Percentiles rank a stretch among this genome's conserved stretches.
phyloP scores from a whole-genome alignment of 345 rosid genomes.

The Toxicodendron radicans region DNA sequence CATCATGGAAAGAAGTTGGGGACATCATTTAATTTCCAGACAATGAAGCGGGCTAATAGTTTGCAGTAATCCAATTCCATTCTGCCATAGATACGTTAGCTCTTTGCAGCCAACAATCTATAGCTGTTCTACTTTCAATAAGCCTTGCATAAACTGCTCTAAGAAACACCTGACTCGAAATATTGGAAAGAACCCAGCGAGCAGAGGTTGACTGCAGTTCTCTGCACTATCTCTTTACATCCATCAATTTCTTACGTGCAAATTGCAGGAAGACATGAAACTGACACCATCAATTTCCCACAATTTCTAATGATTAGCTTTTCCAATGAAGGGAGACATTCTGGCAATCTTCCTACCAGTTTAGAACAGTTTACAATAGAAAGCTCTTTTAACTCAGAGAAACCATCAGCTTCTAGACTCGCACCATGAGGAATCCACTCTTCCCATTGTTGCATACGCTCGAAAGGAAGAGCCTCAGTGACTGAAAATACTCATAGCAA shows the following conservation, averaged over 20 bases:
- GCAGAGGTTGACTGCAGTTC: background rate
- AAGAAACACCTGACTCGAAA: background rate
- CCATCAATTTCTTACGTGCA: background rate
- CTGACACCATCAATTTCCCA: background rate
- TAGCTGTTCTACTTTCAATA: too few relatives aligned
- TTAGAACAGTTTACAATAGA: background rate
- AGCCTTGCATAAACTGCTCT: too few relatives aligned
- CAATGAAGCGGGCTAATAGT: background rate
- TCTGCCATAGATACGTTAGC: too few relatives aligned
- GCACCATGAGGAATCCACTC: background rate
- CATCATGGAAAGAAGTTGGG: too few relatives aligned
- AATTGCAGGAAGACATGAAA: background rate
- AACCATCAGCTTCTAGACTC: background rate
- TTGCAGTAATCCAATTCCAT: background rate
- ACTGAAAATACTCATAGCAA: constrained; percentile 17
- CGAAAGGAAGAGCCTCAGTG: constrained; percentile 20
- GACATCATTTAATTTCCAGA: background rate
- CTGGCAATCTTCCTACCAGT: background rate
- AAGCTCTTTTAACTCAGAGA: constrained; percentile 14
- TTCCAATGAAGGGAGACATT: constrained; percentile 15
- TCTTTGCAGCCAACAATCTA: too few relatives aligned
- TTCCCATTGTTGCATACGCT: background rate
- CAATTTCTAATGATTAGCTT: background rate
- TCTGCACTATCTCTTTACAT: background rate
- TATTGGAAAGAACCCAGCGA: too few relatives aligned